Evolutionary conservation across 345 rosid species (phyloP).

Genomic region (Noccaea bulbosa): DNA sequence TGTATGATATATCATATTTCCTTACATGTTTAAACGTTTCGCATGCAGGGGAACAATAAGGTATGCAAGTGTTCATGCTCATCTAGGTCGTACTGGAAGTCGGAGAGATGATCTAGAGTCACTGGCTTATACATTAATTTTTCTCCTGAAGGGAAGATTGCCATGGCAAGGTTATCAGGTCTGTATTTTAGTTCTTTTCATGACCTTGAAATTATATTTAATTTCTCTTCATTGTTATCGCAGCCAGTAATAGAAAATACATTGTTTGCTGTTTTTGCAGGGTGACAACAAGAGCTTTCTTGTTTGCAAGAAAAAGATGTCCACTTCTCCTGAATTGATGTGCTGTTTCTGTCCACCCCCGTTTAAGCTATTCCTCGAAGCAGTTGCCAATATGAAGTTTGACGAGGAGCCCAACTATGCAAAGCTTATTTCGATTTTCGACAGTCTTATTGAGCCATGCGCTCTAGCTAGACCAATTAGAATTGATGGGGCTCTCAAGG

Average conservation of each 20-base stretch:
- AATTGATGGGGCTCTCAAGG: conserved; percentile 96
- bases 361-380: conserved; percentile 82
- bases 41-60: conserved; percentile 86
- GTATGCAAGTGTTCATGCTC: conserved; percentile 96
- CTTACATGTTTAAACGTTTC: conserved; percentile 15
- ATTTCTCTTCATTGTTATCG: conserved; percentile 13
- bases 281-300: conserved; percentile 96
- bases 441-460: conserved; percentile 69
- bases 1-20: background rate
- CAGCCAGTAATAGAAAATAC: background rate
- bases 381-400: conserved; percentile 85
- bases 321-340: conserved; percentile 79
- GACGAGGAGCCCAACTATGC: conserved; percentile 95
- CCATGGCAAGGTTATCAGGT: conserved; percentile 99
- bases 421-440: conserved; percentile 77
- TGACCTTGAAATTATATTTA: background rate
- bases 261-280: conserved; percentile 42
- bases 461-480: conserved; percentile 69
- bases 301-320: conserved; percentile 95
- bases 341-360: conserved; percentile 85
- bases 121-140: conserved; percentile 87
- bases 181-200: conserved; percentile 13
- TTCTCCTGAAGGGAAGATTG: conserved; percentile 83
- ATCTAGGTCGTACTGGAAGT: conserved; percentile 93
- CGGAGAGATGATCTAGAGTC: conserved; percentile 98